Evolutionary conservation across 2,329 filamentous ascomycete genomes (phyloP).

Genomic region (Penicillium concentricum): DNA sequence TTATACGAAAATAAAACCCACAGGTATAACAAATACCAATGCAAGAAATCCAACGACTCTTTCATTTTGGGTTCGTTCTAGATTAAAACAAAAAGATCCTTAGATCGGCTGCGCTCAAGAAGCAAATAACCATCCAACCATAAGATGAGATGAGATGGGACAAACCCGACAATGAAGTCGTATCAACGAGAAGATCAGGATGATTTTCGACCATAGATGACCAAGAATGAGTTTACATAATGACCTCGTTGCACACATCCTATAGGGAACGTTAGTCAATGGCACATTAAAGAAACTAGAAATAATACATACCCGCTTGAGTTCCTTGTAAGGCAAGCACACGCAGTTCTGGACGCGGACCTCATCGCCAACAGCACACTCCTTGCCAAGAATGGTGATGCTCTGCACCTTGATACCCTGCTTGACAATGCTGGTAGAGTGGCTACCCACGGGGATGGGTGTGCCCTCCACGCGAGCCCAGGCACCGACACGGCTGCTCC

Average conservation of each 20-base stretch:
- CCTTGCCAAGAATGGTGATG: slow-evolving; percentile 95
- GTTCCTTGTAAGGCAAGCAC: slow-evolving; percentile 94
- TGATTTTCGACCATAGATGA: slow-evolving; percentile 18
- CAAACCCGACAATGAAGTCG: slow-evolving; percentile 6
- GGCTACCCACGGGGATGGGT: slow-evolving; percentile 80
- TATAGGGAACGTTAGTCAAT: slow-evolving; percentile 14
- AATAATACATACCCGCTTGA: slow-evolving; percentile 76
- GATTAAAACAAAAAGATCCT: slow-evolving; percentile 9
- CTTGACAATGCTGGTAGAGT: slow-evolving; percentile 93
- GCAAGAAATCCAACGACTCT: slow-evolving; percentile 6
- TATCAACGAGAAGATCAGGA: slow-evolving; percentile 19
- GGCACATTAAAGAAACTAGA: background rate
- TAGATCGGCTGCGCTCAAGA: slow-evolving; percentile 12
- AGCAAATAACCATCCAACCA: slow-evolving; percentile 21
- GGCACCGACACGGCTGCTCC: slow-evolving; percentile 93
- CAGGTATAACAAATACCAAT: background rate
- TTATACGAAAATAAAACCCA: background rate
- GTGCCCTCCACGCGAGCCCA: slow-evolving; percentile 98
- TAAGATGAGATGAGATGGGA: slow-evolving; percentile 11
- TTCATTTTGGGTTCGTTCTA: slow-evolving; percentile 13
- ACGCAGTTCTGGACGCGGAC: slow-evolving; percentile 97
- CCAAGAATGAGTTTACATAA: slow-evolving; percentile 67
- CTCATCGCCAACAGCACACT: slow-evolving; percentile 90
- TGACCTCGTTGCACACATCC: slow-evolving; percentile 62
- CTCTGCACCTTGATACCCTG: slow-evolving; percentile 98